Evolutionary conservation across 371 early-diverging fungal genomes (phyloP).

Genomic region (Zopfochytrium polystomum): DNA sequence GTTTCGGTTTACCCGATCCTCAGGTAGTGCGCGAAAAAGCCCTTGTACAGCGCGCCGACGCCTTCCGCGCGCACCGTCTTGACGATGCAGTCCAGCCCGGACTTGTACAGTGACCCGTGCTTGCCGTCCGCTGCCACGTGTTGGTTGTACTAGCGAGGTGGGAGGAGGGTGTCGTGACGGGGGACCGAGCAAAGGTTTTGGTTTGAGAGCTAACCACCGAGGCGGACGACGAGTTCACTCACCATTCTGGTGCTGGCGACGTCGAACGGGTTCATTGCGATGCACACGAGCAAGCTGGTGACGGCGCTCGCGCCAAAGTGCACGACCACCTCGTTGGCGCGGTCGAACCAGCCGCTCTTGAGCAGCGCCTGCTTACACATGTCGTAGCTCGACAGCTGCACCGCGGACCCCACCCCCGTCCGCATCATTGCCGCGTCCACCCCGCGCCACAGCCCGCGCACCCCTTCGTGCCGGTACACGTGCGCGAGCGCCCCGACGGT

Average conservation of each 20-base stretch:
- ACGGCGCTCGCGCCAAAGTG: conserved; percentile 79
- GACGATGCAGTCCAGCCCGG: conserved; percentile 76
- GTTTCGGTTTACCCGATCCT: conserved; percentile 76
- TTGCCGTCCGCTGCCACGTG: conserved; percentile 55
- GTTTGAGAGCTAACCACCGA: not conserved
- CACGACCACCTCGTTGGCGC: conserved; percentile 49
- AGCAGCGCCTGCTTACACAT: conserved; percentile 68
- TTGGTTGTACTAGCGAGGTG: conserved; percentile 77
- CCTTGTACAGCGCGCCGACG: conserved; percentile 83
- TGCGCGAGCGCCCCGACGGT: conserved; percentile 60
- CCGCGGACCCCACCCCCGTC: conserved; percentile 83
- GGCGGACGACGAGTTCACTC: not conserved
- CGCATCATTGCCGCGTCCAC: conserved; percentile 86
- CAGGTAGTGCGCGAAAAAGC: conserved; percentile 87
- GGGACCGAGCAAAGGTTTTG: not conserved
- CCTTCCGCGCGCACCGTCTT: conserved; percentile 86
- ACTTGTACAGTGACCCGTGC: conserved; percentile 64
- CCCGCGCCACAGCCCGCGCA: conserved; percentile 84
- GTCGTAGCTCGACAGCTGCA: conserved; percentile 91
- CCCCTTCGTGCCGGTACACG: conserved; percentile 65
- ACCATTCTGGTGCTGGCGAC: conserved; percentile 89
- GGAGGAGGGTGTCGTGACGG: not conserved
- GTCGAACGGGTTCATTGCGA: conserved; percentile 96
- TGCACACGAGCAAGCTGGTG: conserved; percentile 81
- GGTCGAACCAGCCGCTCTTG: conserved; percentile 47